A percentile compares a stretch with the other conserved stretches of the same genome.
Evolutionary conservation across 176 grass and related monocot genomes (phyloP).

Genomic region (Eleusine coracana): DNA sequence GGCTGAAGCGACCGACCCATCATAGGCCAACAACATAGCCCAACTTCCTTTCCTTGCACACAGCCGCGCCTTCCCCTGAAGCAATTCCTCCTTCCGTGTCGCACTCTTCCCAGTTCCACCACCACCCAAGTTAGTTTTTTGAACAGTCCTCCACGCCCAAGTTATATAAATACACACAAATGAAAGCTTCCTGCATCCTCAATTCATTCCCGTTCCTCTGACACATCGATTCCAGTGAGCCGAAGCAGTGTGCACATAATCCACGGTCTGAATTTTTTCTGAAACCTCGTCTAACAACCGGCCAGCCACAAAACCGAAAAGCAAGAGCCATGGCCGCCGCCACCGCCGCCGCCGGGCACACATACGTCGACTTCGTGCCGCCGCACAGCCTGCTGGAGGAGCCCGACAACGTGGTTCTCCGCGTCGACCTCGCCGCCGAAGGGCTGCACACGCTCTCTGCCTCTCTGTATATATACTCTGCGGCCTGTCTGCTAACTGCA

Average conservation of each 20-base stretch:
- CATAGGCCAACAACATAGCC: not conserved
- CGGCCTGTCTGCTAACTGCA: not conserved
- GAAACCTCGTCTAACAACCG: not conserved
- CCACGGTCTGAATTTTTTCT: not conserved
- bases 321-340: slow-evolving; percentile 29
- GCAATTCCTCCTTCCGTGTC: slow-evolving; percentile 30
- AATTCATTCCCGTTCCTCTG: not conserved
- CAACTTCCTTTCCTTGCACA: not conserved
- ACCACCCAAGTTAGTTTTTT: not conserved
- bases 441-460: not conserved
- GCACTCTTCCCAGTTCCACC: slow-evolving; percentile 8
- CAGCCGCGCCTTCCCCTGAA: not conserved
- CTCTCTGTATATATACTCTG: not conserved
- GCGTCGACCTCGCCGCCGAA: slow-evolving; percentile 33
- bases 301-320: not conserved
- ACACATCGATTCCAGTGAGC: not conserved
- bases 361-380: slow-evolving; percentile 35
- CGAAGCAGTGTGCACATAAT: not conserved
- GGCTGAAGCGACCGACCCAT: not conserved
- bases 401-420: slow-evolving; percentile 1
- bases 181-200: not conserved
- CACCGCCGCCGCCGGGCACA: not conserved
- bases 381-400: slow-evolving; percentile 5
- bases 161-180: slow-evolving; percentile 12
- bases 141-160: no score